A percentile compares a stretch with the other conserved stretches of the same genome.
phyloP scores from a whole-genome alignment of 768 basidiomycete species.

The Lactifluus hygrophoroides region DNA sequence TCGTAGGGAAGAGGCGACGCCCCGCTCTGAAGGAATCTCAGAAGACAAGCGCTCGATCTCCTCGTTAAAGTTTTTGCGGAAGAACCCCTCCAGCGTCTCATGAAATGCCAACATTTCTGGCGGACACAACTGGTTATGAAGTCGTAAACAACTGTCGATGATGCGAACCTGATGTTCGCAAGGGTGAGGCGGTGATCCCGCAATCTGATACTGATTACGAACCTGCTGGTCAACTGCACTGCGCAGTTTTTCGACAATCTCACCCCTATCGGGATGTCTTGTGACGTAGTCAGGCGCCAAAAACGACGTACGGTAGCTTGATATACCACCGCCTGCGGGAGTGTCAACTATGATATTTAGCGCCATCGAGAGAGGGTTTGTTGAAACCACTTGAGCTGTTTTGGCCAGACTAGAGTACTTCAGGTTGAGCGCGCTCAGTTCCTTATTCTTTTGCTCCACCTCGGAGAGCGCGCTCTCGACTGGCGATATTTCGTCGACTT shows the following conservation, averaged over 20 bases:
- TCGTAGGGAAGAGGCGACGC: constrained; percentile 10
- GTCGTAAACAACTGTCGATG: constrained; percentile 74
- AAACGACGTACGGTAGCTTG: constrained; percentile 70
- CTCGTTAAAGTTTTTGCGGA: constrained; percentile 75
- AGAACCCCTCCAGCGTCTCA: constrained; percentile 78
- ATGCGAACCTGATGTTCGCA: constrained; percentile 49
- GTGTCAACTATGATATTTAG: constrained; percentile 85
- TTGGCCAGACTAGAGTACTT: constrained; percentile 75
- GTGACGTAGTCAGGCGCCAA: constrained; percentile 60
- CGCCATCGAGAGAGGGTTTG: constrained; percentile 77
- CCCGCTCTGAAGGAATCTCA: constrained; percentile 44
- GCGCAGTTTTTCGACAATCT: constrained; percentile 64
- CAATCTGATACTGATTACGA: constrained; percentile 20
- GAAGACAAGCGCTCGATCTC: constrained; percentile 67
- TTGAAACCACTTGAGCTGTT: constrained; percentile 62
- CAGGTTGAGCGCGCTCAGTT: constrained; percentile 56
- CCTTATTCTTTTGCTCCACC: constrained; percentile 72
- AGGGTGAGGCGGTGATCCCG: background rate
- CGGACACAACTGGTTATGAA: constrained; percentile 77
- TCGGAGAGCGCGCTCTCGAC: constrained; percentile 76
- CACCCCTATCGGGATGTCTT: constrained; percentile 60
- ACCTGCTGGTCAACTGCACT: constrained; percentile 78
- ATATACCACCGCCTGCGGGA: constrained; percentile 65
- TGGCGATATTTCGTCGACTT: constrained; percentile 74
- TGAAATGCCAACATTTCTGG: constrained; percentile 91